These are phyloP conservation scores for Pythium sp. DNA, from an alignment of 352 stramenopile genomes.

Conservation along the genomic window DNA sequence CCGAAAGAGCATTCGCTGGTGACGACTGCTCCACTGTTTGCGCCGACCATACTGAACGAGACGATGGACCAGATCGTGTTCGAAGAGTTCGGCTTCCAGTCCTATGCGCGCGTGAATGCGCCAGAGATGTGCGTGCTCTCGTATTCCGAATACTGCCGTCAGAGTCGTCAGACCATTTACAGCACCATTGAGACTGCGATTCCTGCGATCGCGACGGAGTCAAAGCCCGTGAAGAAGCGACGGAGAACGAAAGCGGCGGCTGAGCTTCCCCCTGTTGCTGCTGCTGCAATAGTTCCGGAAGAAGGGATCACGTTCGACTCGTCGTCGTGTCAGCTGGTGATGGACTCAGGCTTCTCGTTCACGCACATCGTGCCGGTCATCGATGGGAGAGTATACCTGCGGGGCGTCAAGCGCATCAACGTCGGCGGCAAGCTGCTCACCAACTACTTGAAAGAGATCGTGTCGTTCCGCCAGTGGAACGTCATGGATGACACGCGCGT, in stretches of 20 bases:
- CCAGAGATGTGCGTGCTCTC: constrained; percentile 67
- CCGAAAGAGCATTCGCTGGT: constrained; percentile 53
- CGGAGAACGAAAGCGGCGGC: constrained; percentile 13
- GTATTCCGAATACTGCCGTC: constrained; percentile 40
- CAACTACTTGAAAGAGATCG: constrained; percentile 96
- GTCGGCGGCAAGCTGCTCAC: constrained; percentile 95
- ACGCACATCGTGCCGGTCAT: constrained; percentile 93
- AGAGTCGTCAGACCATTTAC: constrained; percentile 3
- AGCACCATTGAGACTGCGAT: background rate
- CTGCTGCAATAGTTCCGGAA: background rate
- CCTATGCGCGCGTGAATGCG: constrained; percentile 45
- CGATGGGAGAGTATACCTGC: constrained; percentile 43
- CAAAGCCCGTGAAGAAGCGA: constrained; percentile 19
- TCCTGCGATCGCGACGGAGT: background rate
- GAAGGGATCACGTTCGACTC: constrained; percentile 29
- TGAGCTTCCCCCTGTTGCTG: background rate
- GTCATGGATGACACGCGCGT: constrained; percentile 90
- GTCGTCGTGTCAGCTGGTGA: constrained; percentile 71
- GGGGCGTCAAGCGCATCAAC: constrained; percentile 78
- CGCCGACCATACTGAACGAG: constrained; percentile 51
- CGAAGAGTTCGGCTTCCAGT: constrained; percentile 65
- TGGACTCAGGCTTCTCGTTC: constrained; percentile 96
- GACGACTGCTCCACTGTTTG: constrained; percentile 53
- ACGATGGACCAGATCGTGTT: constrained; percentile 84
- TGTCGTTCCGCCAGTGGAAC: constrained; percentile 96